Evolutionary conservation across 1,284 basidiomycete species (phyloP).

Genomic region (Papiliotrema terrestris): DNA sequence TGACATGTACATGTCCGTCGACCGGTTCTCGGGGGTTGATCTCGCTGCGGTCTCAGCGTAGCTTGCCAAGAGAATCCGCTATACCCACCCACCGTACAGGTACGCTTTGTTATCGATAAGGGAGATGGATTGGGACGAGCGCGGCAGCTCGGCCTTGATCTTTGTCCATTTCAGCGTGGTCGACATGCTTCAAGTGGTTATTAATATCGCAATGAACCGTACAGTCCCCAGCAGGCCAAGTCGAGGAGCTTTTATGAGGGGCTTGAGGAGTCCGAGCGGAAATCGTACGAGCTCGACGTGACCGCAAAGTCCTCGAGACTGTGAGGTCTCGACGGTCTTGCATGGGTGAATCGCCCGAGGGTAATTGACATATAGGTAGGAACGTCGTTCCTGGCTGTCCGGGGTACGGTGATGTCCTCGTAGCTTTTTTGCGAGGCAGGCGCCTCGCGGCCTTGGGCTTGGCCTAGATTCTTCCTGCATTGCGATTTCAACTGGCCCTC

Average conservation of each 20-base stretch:
- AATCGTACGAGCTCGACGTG: not conserved
- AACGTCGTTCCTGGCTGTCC: not conserved
- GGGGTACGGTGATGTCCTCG: too few relatives aligned
- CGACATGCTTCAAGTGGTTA: not conserved
- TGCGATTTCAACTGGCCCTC: too few relatives aligned
- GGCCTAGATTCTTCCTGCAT: too few relatives aligned
- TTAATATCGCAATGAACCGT: not conserved
- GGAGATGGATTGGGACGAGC: conserved; percentile 31
- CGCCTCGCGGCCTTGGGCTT: too few relatives aligned
- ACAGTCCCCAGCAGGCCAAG: not conserved
- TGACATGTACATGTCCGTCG: conserved; percentile 21
- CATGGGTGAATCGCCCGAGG: not conserved
- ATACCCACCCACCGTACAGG: conserved; percentile 27
- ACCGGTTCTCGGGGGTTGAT: conserved; percentile 29
- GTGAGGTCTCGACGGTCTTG: conserved; percentile 2
- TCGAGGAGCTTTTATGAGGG: not conserved
- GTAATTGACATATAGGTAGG: too few relatives aligned
- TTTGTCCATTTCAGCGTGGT: conserved; percentile 2
- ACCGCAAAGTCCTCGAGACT: not conserved
- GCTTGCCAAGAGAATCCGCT: too few relatives aligned
- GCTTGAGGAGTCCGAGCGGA: not conserved
- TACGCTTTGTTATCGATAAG: conserved; percentile 16
- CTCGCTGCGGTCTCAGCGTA: conserved; percentile 9
- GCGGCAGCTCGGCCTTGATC: conserved; percentile 12
- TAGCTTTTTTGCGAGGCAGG: too few relatives aligned